These are phyloP conservation scores for Candida nemodendra DNA, from an alignment of 805 yeast species.

Conservation along the genomic window DNA sequence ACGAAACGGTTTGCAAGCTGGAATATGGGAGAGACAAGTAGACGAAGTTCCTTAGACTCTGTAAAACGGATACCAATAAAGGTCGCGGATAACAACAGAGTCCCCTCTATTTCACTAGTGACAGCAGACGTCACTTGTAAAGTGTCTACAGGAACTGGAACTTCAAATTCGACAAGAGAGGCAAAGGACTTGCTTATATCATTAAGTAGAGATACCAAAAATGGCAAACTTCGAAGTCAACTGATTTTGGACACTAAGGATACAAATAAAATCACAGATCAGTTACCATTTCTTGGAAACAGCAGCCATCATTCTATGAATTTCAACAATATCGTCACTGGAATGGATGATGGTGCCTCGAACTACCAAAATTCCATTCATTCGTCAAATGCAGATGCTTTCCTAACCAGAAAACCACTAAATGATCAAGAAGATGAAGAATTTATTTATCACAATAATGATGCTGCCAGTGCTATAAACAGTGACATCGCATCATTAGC, in stretches of 20 bases:
- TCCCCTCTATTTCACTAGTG: conserved; percentile 2
- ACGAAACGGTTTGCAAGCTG: too few relatives aligned
- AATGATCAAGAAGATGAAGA: conserved; percentile 24
- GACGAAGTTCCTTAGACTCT: conserved; percentile 3
- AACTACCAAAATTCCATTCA: conserved; percentile 26
- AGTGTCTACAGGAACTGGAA: background rate
- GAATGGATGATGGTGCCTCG: conserved; percentile 23
- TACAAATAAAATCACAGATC: conserved; percentile 5
- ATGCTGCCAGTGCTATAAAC: background rate
- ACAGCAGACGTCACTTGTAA: background rate
- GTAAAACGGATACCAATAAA: conserved; percentile 4
- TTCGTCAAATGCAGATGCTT: conserved; percentile 18
- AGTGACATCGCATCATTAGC: conserved; percentile 1
- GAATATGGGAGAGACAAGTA: conserved; percentile 4
- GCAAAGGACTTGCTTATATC: background rate
- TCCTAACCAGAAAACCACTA: conserved; percentile 1
- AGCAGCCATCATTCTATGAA: conserved; percentile 12
- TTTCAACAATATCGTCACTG: background rate
- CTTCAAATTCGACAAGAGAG: background rate
- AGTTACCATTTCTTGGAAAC: conserved; percentile 6
- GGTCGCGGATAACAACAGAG: conserved; percentile 1
- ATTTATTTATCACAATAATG: conserved; percentile 23
- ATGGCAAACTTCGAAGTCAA: conserved; percentile 19
- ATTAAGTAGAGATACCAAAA: conserved; percentile 5
- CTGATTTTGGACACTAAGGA: conserved; percentile 17